These are phyloP conservation scores for Daldinia eschscholtzii DNA, from an alignment of 2,329 filamentous ascomycete genomes.

Conservation along the genomic window DNA sequence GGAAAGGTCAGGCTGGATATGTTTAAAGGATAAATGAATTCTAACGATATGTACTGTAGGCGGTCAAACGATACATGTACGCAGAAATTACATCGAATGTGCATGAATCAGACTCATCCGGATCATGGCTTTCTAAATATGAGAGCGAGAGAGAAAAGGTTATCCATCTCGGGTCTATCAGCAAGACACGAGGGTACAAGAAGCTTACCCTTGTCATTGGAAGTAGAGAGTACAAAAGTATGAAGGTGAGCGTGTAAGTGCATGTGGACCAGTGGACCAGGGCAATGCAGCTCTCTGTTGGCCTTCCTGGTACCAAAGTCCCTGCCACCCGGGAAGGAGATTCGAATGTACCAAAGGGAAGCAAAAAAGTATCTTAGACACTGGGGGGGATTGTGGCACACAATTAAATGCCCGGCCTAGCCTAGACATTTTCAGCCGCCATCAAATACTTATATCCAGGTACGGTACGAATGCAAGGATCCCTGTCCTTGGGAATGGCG, in stretches of 20 bases:
- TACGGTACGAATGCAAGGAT: conserved; percentile 30
- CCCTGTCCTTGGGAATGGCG: conserved; percentile 38
- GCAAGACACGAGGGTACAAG: conserved; percentile 33
- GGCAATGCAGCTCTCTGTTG: conserved; percentile 41
- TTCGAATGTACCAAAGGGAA: conserved; percentile 32
- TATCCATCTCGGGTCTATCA: conserved; percentile 41
- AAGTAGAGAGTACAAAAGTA: conserved; percentile 24
- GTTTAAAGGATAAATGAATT: conserved; percentile 22
- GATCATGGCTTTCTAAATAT: conserved; percentile 46
- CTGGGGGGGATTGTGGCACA: conserved; percentile 37
- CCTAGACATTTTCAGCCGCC: conserved; percentile 47
- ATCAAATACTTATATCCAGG: conserved; percentile 42
- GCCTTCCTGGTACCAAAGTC: conserved; percentile 37
- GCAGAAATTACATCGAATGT: conserved; percentile 32
- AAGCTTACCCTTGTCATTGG: conserved; percentile 35
- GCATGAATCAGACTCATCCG: conserved; percentile 34
- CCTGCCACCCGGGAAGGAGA: conserved; percentile 45
- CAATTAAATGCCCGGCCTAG: conserved; percentile 46
- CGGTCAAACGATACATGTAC: conserved; percentile 27
- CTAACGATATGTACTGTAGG: conserved; percentile 26
- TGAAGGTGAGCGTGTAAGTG: conserved; percentile 13
- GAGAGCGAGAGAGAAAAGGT: conserved; percentile 43
- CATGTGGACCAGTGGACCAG: conserved; percentile 24
- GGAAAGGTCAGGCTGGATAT: conserved; percentile 13
- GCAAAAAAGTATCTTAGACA: conserved; percentile 48